These are phyloP conservation scores for Sarocladium strictum DNA, from an alignment of 2,329 filamentous ascomycete genomes.

Conservation along the genomic window DNA sequence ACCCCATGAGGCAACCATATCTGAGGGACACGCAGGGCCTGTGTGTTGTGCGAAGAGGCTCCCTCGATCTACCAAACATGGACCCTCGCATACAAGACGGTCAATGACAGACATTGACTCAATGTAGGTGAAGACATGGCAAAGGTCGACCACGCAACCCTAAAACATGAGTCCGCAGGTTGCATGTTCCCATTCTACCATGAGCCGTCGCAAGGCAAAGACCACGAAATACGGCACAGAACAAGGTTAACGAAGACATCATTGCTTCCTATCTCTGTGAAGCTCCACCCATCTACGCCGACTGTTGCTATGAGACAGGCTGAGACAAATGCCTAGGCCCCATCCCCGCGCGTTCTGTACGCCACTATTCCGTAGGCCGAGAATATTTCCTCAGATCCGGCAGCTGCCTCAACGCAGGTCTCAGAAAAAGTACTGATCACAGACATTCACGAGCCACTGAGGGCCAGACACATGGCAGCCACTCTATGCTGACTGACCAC, in stretches of 20 bases:
- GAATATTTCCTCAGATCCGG: not conserved
- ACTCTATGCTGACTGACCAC: not conserved
- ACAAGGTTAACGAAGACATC: too few relatives aligned
- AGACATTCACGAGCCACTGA: not conserved
- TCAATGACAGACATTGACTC: too few relatives aligned
- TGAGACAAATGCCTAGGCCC: constrained; percentile 1
- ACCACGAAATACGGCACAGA: not conserved
- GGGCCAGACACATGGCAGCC: not conserved
- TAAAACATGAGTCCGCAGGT: not conserved
- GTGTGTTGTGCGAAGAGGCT: too few relatives aligned
- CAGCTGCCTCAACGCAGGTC: not conserved
- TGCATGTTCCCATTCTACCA: not conserved
- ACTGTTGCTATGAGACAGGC: not conserved
- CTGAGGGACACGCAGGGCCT: too few relatives aligned
- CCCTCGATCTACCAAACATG: too few relatives aligned
- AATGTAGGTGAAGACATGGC: too few relatives aligned
- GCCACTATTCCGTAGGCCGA: not conserved
- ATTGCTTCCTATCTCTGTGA: not conserved
- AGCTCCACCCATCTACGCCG: too few relatives aligned
- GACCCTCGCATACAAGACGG: too few relatives aligned
- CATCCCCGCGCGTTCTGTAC: not conserved
- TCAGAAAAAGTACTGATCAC: not conserved
- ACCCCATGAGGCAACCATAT: not conserved
- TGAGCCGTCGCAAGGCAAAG: not conserved
- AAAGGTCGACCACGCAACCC: too few relatives aligned